Evolutionary conservation across 163 green algal genomes (phyloP).

Genomic region (Volvox carteri): DNA sequence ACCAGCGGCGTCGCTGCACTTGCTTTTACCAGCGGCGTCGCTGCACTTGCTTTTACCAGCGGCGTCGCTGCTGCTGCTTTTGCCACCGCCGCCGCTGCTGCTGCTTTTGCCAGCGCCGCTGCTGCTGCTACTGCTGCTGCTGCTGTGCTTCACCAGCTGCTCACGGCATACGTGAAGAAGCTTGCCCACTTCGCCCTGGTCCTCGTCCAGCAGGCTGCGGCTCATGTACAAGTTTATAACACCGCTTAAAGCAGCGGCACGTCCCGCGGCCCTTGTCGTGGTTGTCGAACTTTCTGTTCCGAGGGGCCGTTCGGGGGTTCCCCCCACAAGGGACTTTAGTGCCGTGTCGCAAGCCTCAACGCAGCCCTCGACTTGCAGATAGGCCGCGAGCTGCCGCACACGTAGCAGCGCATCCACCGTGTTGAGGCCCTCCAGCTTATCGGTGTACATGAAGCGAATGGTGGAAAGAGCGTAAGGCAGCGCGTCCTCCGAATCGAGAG

Average conservation of each 20-base stretch:
- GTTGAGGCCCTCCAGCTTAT: background rate
- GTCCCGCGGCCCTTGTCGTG: no score
- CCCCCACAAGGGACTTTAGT: background rate
- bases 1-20: no score
- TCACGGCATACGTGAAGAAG: background rate
- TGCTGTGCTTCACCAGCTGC: background rate
- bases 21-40: no score
- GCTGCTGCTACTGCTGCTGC: background rate
- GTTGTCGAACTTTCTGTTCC: no score
- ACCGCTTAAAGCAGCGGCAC: background rate
- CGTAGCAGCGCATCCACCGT: background rate
- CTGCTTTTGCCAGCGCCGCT: no score
- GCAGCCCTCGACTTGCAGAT: slow-evolving; percentile 14
- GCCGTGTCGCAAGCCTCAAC: slow-evolving; percentile 6
- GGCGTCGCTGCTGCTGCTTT: no score
- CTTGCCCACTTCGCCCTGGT: rapidly evolving
- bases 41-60: no score
- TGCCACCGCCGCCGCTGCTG: no score
- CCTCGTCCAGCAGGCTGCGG: background rate
- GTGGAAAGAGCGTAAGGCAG: background rate
- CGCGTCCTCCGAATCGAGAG: background rate
- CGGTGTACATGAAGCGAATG: slow-evolving; percentile 18
- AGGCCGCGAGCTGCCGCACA: background rate
- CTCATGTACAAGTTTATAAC: background rate
- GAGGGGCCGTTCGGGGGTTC: background rate